These are phyloP conservation scores for Pneumocystis oryctolagi DNA, from an alignment of 1,139 yeast genomes.

Conservation along the genomic window DNA sequence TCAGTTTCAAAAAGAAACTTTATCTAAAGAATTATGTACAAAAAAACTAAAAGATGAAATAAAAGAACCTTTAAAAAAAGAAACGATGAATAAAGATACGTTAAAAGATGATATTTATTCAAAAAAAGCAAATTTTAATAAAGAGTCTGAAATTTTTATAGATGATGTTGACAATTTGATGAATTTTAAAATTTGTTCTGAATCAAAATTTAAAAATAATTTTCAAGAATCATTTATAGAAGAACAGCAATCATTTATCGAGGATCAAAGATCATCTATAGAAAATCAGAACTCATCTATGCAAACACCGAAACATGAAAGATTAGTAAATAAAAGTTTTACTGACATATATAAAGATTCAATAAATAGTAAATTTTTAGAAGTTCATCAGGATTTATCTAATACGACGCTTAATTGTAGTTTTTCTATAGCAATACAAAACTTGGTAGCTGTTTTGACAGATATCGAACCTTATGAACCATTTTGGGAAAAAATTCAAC, in stretches of 20 bases:
- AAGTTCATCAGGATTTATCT: conserved; percentile 1
- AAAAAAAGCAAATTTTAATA: background rate
- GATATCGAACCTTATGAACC: conserved; percentile 23
- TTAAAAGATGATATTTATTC: background rate
- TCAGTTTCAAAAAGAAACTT: background rate
- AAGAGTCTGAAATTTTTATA: background rate
- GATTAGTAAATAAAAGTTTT: conserved; percentile 2
- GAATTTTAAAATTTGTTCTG: background rate
- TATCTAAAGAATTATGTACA: background rate
- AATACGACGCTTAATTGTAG: conserved; percentile 5
- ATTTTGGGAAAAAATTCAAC: conserved; percentile 26
- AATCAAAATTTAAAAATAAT: background rate
- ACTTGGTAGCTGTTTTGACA: conserved; percentile 24
- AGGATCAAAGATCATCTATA: background rate
- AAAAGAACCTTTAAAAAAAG: background rate
- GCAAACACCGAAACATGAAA: conserved; percentile 5
- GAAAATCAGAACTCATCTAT: background rate
- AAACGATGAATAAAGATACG: background rate
- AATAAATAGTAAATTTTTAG: background rate
- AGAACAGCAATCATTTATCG: no score
- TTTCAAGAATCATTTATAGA: background rate
- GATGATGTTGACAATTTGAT: background rate
- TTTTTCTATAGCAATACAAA: conserved; percentile 17
- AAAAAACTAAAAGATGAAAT: background rate
- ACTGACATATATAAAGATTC: background rate